Evolutionary conservation across 1,139 yeast species (phyloP), one percentile per base, ranked within the genome.

Genomic region (Yamadazyma sp.): DNA sequence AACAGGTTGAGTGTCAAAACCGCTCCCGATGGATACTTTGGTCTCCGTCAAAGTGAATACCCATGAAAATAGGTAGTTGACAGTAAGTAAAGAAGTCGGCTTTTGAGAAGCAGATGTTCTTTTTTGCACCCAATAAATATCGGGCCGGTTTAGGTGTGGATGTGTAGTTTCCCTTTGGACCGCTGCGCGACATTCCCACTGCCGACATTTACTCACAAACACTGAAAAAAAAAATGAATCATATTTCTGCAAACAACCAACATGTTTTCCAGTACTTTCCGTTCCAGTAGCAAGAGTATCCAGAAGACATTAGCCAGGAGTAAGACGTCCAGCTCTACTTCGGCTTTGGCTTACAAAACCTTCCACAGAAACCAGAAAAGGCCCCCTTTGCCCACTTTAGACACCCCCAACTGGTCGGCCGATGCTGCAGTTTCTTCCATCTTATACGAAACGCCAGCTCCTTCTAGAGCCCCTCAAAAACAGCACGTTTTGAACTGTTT

Each of bases 401-500:
- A 89, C 50, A 83, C 96, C 15, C 98, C 98, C 45, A 79, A 79
- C 56, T 88, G 98, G 96, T 85, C 95, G 25, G 95, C 96, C 22
- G 87, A 87, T 53, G 87, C 96, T 31, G 98, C 98, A 8, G 96
- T 92, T 37, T 86, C 96, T 9, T 88, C 97, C 14, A 92, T 92
- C 51, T 73, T 92, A 50, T 92, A 91, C 65, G 98, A 92, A 64
- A 88, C 96, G 5, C 98, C 98, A 43, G 68, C 81, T 18, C 84
- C 87, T 15, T 75, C 86, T 5, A 75, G 65, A 41, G 77, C 80
- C 3, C 87, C 89, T 30, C 73, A 77, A 51, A 83, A 83, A 48
- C 88, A 87, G 57, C 98, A 92, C 56, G 95, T 92, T 34, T 75
- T 92, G 62, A 94, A 92, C 75, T 92, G 98, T 69, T 76, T 92